Conservation (phyloP, 2,329 filamentous ascomycete genomes). For the Paecilomyces variotii region DNA sequence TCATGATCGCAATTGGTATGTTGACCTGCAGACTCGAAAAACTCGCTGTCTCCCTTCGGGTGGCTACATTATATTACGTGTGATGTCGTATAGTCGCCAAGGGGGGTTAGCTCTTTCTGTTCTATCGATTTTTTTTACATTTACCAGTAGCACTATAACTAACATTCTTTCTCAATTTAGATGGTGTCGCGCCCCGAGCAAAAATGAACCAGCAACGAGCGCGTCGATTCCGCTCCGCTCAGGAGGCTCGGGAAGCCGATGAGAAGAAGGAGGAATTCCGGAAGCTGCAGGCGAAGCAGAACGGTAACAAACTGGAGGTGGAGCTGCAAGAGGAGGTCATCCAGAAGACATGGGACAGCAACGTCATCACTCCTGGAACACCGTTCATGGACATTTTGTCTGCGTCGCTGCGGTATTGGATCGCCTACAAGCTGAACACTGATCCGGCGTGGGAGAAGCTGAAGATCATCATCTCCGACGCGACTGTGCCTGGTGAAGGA, state of each 20-base stretch:
- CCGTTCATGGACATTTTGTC: slow-evolving; percentile 98
- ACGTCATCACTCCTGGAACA: slow-evolving; percentile 87
- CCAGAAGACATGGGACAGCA: slow-evolving; percentile 89
- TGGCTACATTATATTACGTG: slow-evolving; percentile 19
- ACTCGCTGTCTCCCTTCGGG: slow-evolving; percentile 14
- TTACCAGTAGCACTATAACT: slow-evolving; percentile 13
- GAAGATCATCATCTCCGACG: slow-evolving; percentile 98
- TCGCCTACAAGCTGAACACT: slow-evolving; percentile 93
- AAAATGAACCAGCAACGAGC: slow-evolving; percentile 99
- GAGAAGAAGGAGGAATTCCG: slow-evolving; percentile 82
- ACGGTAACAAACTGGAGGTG: slow-evolving; percentile 55
- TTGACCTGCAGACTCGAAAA: slow-evolving; percentile 7
- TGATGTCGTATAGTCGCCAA: slow-evolving; percentile 20
- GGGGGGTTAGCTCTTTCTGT: slow-evolving; percentile 18
- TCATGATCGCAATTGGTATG: slow-evolving; percentile 91
- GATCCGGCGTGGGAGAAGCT: slow-evolving; percentile 92
- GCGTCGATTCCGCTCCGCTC: slow-evolving; percentile 85
- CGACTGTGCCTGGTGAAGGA: slow-evolving; percentile 92
- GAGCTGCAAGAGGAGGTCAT: slow-evolving; percentile 53
- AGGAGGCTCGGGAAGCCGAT: slow-evolving; percentile 91
- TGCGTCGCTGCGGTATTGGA: slow-evolving; percentile 87
- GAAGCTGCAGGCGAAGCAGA: slow-evolving; percentile 74
- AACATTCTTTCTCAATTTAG: slow-evolving; percentile 37
- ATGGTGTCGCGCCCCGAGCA: slow-evolving; percentile 92
- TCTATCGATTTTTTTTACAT: slow-evolving; percentile 2